phyloP scores from a whole-genome alignment of 768 basidiomycete genomes.

The Lepiota venenata region DNA sequence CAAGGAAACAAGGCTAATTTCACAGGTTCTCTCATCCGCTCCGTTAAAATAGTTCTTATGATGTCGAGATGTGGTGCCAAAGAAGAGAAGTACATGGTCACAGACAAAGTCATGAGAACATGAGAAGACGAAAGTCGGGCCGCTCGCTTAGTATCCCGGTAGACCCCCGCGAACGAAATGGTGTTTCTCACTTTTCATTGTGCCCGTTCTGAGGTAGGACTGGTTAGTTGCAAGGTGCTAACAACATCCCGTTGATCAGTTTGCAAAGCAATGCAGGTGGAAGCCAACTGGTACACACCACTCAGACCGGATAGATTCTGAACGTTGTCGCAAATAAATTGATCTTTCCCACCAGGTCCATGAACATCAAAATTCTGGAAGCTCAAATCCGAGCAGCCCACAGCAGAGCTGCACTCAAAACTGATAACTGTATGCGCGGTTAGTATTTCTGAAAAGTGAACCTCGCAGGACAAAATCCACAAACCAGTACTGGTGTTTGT shows the following conservation, averaged over 20 bases:
- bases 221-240: conserved; percentile 23
- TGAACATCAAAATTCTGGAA: conserved; percentile 39
- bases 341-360: conserved; percentile 31
- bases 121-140: background rate
- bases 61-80: background rate
- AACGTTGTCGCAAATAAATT: conserved; percentile 46
- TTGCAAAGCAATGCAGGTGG: too few species aligned
- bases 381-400: conserved; percentile 39
- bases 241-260: background rate
- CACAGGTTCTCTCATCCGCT: background rate
- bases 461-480: background rate
- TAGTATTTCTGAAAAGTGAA: background rate
- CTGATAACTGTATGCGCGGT: conserved; percentile 35
- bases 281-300: conserved; percentile 20
- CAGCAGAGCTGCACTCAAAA: conserved; percentile 47
- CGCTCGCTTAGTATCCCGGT: background rate
- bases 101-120: conserved; percentile 9
- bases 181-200: background rate
- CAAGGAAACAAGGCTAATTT: too few species aligned
- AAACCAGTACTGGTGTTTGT: conserved; percentile 35
- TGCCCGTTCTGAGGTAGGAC: background rate
- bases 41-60: background rate
- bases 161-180: background rate
- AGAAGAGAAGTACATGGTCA: conserved; percentile 11
- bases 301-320: conserved; percentile 31